Evolutionary conservation across 371 early-diverging fungal genomes (phyloP).

Genomic region (Syncephalis plumigaleata): DNA sequence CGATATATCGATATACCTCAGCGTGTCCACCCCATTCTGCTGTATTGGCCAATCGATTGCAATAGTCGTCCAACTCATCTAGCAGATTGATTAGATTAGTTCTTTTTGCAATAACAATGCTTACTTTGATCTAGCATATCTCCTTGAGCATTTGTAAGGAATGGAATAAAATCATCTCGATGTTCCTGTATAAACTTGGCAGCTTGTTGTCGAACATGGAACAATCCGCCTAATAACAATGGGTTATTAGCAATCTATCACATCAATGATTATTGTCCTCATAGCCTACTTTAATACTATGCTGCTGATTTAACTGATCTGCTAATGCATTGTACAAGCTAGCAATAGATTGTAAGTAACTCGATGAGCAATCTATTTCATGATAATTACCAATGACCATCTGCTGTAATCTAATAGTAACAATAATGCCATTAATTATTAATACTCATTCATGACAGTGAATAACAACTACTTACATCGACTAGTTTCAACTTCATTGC

Average conservation of each 20-base stretch:
- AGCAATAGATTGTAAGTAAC: background rate
- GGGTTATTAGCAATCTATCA: background rate
- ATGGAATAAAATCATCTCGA: constrained; percentile 77
- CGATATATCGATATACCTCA: constrained; percentile 44
- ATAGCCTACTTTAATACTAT: constrained; percentile 19
- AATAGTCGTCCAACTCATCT: constrained; percentile 60
- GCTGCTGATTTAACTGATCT: constrained; percentile 45
- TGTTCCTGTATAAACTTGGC: constrained; percentile 63
- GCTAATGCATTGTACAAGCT: constrained; percentile 77
- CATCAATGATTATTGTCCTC: background rate
- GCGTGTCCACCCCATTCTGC: constrained; percentile 91
- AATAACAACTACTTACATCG: constrained; percentile 3
- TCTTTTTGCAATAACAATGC: constrained; percentile 4
- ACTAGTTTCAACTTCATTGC: constrained; percentile 18
- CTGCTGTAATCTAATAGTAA: constrained; percentile 35
- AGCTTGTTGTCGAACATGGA: constrained; percentile 42
- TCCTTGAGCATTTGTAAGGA: constrained; percentile 61
- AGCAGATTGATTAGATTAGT: constrained; percentile 1
- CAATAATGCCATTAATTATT: background rate
- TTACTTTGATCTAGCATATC: constrained; percentile 40
- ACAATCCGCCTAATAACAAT: constrained; percentile 15
- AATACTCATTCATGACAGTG: background rate
- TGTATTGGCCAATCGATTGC: constrained; percentile 55
- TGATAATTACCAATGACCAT: constrained; percentile 61
- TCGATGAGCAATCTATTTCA: background rate